A percentile compares a stretch with the other conserved stretches of the same genome.
These are phyloP conservation scores for Nitzschia inconspicua DNA, from an alignment of 108 stramenopile species.

Conservation along the genomic window DNA sequence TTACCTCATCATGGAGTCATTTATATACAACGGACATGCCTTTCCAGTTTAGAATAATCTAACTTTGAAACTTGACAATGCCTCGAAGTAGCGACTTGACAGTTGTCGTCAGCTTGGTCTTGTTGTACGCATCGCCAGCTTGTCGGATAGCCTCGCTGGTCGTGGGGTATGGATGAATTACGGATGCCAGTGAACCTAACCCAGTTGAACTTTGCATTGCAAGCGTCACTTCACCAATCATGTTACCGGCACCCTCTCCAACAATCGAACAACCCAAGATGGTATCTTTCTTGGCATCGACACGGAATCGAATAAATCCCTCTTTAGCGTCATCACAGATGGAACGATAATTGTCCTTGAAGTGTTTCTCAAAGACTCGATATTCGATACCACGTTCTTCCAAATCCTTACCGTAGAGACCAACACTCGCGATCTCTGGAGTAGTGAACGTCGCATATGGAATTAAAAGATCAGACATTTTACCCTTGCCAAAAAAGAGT, in stretches of 20 bases:
- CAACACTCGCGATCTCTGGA: slow-evolving; percentile 89
- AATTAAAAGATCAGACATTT: slow-evolving; percentile 66
- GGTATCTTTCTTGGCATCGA: slow-evolving; percentile 60
- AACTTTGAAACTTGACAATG: slow-evolving; percentile 51
- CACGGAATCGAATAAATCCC: slow-evolving; percentile 84
- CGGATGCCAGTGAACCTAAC: slow-evolving; percentile 55
- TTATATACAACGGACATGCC: too few relatives aligned
- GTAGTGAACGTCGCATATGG: slow-evolving; percentile 87
- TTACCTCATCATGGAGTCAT: too few relatives aligned
- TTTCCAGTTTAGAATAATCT: too few relatives aligned
- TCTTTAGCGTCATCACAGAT: slow-evolving; percentile 68
- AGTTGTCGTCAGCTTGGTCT: slow-evolving; percentile 43
- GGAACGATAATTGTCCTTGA: slow-evolving; percentile 81
- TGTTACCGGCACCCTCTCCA: slow-evolving; percentile 79
- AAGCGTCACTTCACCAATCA: slow-evolving; percentile 84
- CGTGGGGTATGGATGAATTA: slow-evolving; percentile 92
- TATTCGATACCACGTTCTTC: slow-evolving; percentile 62
- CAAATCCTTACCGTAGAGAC: slow-evolving; percentile 72
- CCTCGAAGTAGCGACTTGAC: slow-evolving; percentile 45
- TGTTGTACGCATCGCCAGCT: slow-evolving; percentile 59
- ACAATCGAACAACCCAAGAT: slow-evolving; percentile 87
- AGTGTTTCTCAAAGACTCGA: slow-evolving; percentile 57
- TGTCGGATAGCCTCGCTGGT: slow-evolving; percentile 62
- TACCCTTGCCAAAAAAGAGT: slow-evolving; percentile 76
- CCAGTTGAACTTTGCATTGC: slow-evolving; percentile 80